Evolutionary conservation across 768 basidiomycete genomes (phyloP).

Genomic region (Auriscalpium orientale): DNA sequence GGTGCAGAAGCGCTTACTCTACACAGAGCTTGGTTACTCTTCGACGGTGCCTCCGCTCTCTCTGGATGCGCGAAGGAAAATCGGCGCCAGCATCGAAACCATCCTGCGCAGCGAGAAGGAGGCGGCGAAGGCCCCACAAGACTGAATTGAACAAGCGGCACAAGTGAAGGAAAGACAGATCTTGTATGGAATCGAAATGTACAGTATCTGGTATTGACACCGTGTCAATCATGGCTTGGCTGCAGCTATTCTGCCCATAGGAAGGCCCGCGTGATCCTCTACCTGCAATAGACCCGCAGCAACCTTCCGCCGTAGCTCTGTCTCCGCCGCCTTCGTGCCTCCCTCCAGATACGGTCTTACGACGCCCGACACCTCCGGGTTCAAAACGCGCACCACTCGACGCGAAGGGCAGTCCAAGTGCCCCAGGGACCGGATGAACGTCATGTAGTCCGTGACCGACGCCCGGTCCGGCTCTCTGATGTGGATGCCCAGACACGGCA

Average conservation of each 20-base stretch:
- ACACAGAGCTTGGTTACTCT: conserved; percentile 63
- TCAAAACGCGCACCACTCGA: neutral
- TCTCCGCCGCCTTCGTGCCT: neutral
- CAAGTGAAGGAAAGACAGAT: too few species aligned
- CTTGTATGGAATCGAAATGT: too few species aligned
- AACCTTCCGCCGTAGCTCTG: neutral
- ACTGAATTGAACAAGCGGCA: neutral
- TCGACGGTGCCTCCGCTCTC: conserved; percentile 40
- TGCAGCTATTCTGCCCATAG: too few species aligned
- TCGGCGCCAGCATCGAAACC: conserved; percentile 56
- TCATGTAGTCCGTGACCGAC: neutral
- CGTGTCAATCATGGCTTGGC: too few species aligned
- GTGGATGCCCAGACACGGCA: neutral
- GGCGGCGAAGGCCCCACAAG: conserved; percentile 45
- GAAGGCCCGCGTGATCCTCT: neutral
- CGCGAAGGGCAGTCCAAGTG: neutral
- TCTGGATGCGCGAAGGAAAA: conserved; percentile 51
- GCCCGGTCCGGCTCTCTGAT: neutral
- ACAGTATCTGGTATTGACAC: too few species aligned
- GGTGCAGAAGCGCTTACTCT: neutral
- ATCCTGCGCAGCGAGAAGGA: conserved; percentile 55
- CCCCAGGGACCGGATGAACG: neutral
- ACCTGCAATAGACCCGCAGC: neutral
- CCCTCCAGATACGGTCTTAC: neutral
- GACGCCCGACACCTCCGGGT: neutral